Conservation (phyloP, 129 eudicot genomes). For the Tagetes patula region DNA sequence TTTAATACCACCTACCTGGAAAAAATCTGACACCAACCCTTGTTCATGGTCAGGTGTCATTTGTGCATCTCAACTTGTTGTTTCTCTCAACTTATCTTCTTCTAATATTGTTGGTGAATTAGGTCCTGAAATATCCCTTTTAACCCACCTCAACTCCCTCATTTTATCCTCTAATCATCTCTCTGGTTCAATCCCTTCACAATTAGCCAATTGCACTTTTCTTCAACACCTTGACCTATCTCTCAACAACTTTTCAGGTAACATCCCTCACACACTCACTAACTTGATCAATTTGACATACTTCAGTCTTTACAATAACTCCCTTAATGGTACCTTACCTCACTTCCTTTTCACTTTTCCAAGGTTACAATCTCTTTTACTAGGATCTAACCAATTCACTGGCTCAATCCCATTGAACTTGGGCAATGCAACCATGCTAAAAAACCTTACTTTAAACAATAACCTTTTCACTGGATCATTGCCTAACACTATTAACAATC, state of each 20-base stretch:
- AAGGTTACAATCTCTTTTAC: conserved; percentile 29
- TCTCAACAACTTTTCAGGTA: conserved; percentile 36
- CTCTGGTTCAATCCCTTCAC: conserved; percentile 53
- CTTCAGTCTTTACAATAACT: conserved; percentile 43
- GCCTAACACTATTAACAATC: conserved; percentile 53
- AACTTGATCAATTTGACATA: conserved; percentile 34
- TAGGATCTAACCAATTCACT: conserved; percentile 49
- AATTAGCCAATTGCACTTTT: conserved; percentile 48
- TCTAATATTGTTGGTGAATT: conserved; percentile 51
- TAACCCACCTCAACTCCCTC: conserved; percentile 39
- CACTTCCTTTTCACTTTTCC: conserved; percentile 47
- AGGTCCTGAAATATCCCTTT: conserved; percentile 59
- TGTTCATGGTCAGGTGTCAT: conserved; percentile 82
- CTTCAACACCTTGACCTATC: conserved; percentile 53
- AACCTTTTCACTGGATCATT: conserved; percentile 55
- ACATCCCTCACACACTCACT: conserved; percentile 62
- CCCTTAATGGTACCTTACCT: conserved; percentile 67
- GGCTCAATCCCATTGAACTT: conserved; percentile 57
- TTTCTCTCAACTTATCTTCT: conserved; percentile 42
- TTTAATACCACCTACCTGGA: conserved; percentile 61
- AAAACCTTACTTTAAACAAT: conserved; percentile 36
- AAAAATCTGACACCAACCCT: conserved; percentile 52
- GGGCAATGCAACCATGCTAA: conserved; percentile 54
- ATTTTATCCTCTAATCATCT: conserved; percentile 49
- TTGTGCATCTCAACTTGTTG: conserved; percentile 41